Evolutionary conservation across 2,329 filamentous ascomycete species (phyloP).

Genomic region (Calonectria hawksworthii): DNA sequence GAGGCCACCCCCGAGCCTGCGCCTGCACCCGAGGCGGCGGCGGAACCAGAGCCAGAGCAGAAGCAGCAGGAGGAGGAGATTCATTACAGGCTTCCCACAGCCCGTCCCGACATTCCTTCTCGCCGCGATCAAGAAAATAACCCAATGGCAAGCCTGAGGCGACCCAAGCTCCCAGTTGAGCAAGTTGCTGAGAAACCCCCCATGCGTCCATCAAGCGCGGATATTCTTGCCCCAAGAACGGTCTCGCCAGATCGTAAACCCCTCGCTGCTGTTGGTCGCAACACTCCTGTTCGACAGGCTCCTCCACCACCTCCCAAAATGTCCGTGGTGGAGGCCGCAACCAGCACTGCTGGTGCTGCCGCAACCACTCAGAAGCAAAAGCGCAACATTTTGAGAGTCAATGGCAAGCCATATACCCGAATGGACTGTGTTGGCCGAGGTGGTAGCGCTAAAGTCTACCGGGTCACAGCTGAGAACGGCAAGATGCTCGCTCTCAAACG

Average conservation of each 20-base stretch:
- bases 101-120: constrained; percentile 70
- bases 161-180: constrained; percentile 68
- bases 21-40: constrained; percentile 30
- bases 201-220: constrained; percentile 63
- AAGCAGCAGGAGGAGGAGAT: constrained; percentile 56
- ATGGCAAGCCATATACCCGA: constrained; percentile 90
- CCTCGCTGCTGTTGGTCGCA: constrained; percentile 67
- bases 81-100: constrained; percentile 60
- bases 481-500: constrained; percentile 95
- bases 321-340: constrained; percentile 94
- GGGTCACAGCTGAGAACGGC: constrained; percentile 96
- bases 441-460: constrained; percentile 94
- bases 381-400: constrained; percentile 87
- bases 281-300: constrained; percentile 83
- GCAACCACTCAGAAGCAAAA: constrained; percentile 83
- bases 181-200: constrained; percentile 69
- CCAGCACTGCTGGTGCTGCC: constrained; percentile 83
- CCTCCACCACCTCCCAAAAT: constrained; percentile 93
- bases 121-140: constrained; percentile 89
- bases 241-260: constrained; percentile 70
- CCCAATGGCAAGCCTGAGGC: constrained; percentile 77
- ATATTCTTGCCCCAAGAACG: constrained; percentile 54
- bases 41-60: constrained; percentile 28
- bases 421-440: constrained; percentile 93
- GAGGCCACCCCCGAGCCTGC: constrained; percentile 1